Percentiles rank a stretch among this genome's conserved stretches.
Conservation (phyloP, 345 rosid genomes). For the Ricinus communis region DNA sequence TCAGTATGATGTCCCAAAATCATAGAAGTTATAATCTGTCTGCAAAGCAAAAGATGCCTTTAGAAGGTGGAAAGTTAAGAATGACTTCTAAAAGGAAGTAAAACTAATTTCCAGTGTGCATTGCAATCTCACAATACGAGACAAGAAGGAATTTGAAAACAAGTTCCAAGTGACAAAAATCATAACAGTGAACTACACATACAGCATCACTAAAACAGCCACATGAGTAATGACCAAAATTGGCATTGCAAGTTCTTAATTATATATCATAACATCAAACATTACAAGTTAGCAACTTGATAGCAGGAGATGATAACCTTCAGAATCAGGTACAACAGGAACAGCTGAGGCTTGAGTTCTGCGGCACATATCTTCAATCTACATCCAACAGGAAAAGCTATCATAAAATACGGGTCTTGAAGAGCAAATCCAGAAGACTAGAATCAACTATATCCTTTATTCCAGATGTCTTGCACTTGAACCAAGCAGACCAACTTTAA, state of each 20-base stretch:
- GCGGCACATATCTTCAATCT: slow-evolving; percentile 91
- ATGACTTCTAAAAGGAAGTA: background rate
- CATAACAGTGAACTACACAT: too few species aligned
- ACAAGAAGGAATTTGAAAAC: background rate
- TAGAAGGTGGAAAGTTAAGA: background rate
- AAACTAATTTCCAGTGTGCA: background rate
- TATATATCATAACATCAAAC: slow-evolving; percentile 15
- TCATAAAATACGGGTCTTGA: background rate
- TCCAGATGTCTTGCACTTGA: background rate
- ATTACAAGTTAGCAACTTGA: background rate
- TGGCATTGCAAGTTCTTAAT: background rate
- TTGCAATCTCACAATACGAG: background rate
- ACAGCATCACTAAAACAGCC: background rate
- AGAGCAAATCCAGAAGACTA: background rate
- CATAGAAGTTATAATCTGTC: background rate
- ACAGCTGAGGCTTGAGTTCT: slow-evolving; percentile 74
- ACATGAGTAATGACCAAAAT: background rate
- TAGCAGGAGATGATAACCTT: slow-evolving; percentile 47
- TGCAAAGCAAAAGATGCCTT: too few species aligned
- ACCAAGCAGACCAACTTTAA: background rate
- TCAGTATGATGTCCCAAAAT: background rate
- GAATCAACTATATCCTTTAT: background rate
- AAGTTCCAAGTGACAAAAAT: too few species aligned
- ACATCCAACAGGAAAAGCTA: slow-evolving; percentile 13
- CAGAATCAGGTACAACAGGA: slow-evolving; percentile 87